These are phyloP conservation scores for Durusdinium trenchii DNA, from an alignment of 73 alveolate species.

Conservation along the genomic window DNA sequence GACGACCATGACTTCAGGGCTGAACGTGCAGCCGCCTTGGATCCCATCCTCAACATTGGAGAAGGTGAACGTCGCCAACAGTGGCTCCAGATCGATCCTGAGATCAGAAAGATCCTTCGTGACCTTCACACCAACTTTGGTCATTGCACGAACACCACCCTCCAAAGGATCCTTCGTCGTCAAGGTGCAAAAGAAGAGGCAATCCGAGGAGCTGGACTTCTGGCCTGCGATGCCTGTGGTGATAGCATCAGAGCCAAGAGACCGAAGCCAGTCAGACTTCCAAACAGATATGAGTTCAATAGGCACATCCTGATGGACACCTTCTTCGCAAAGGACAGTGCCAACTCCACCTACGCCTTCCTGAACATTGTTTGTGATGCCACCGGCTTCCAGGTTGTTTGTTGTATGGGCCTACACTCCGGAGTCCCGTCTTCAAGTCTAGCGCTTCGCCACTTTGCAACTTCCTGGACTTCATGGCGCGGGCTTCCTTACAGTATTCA, in stretches of 20 bases:
- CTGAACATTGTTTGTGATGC: conserved; percentile 9
- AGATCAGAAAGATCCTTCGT: background rate
- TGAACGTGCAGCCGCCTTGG: background rate
- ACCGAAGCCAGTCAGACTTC: conserved; percentile 29
- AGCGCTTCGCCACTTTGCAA: background rate
- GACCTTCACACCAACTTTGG: conserved; percentile 42
- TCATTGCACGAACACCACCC: background rate
- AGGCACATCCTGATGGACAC: background rate
- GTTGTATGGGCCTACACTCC: background rate
- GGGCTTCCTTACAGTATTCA: conserved; percentile 24
- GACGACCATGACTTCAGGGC: conserved; percentile 3
- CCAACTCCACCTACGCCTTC: background rate
- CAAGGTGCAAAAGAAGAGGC: background rate
- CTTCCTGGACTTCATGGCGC: conserved; percentile 25
- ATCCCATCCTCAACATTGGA: background rate
- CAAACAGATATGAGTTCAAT: conserved; percentile 24
- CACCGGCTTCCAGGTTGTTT: conserved; percentile 38
- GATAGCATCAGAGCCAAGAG: background rate
- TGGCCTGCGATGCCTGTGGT: conserved; percentile 39
- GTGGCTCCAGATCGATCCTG: conserved; percentile 30
- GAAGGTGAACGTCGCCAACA: background rate
- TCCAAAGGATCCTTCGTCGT: conserved; percentile 12
- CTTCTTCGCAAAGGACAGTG: background rate
- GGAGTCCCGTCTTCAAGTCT: background rate
- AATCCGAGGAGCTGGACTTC: background rate